These are phyloP conservation scores for Candida labiduridarum DNA, from an alignment of 1,139 yeast species.

Conservation along the genomic window DNA sequence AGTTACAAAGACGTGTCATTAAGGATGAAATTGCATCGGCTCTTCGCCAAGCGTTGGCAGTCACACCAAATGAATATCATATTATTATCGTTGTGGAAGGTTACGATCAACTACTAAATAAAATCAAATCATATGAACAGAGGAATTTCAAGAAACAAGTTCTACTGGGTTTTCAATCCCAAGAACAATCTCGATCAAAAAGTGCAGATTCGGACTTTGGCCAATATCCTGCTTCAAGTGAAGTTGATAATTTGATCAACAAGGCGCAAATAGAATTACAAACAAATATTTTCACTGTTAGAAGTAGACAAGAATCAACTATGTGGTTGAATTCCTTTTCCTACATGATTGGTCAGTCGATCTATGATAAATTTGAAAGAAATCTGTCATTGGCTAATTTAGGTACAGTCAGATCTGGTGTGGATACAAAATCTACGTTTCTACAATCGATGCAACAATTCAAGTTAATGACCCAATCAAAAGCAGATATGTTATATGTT, in stretches of 20 bases:
- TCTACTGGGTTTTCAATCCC: constrained; percentile 22
- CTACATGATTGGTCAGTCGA: constrained; percentile 53
- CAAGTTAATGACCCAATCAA: constrained; percentile 54
- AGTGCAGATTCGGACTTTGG: constrained; percentile 14
- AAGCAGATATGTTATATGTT: constrained; percentile 36
- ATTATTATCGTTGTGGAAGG: constrained; percentile 53
- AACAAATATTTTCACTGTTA: constrained; percentile 51
- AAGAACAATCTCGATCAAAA: constrained; percentile 7
- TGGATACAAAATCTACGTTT: constrained; percentile 47
- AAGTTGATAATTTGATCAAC: constrained; percentile 34
- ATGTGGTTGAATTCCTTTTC: constrained; percentile 60
- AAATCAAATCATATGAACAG: constrained; percentile 48
- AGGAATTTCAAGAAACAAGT: constrained; percentile 46
- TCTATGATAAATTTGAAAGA: constrained; percentile 59
- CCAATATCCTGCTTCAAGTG: constrained; percentile 36
- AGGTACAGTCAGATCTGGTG: constrained; percentile 57
- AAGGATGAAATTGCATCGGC: constrained; percentile 8
- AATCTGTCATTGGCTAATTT: constrained; percentile 56
- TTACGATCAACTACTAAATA: constrained; percentile 45
- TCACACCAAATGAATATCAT: constrained; percentile 12
- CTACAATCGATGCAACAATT: constrained; percentile 55
- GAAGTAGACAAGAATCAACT: constrained; percentile 48
- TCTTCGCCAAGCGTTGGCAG: constrained; percentile 3
- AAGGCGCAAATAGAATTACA: constrained; percentile 33
- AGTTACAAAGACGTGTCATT: constrained; percentile 30